These are phyloP conservation scores for Camellia japonica DNA, from an alignment of 148 eudicot species.

Conservation along the genomic window DNA sequence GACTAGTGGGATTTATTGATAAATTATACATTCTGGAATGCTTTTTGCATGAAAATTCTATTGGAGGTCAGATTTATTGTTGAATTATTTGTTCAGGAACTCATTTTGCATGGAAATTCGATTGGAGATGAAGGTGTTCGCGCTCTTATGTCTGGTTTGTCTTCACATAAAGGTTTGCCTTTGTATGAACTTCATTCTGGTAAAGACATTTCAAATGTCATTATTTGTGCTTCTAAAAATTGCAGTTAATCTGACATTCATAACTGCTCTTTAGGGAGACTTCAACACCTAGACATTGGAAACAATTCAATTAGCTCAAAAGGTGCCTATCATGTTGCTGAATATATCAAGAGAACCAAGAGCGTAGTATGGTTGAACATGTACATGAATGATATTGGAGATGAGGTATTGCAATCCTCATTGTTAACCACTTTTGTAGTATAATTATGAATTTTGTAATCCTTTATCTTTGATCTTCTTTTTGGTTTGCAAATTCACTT, in stretches of 20 bases:
- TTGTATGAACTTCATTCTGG: not conserved
- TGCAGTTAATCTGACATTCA: slow-evolving; percentile 8
- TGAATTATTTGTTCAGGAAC: slow-evolving; percentile 51
- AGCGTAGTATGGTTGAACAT: slow-evolving; percentile 69
- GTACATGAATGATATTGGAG: slow-evolving; percentile 89
- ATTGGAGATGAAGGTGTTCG: slow-evolving; percentile 96
- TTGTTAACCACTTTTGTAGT: not conserved
- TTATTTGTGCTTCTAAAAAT: not conserved
- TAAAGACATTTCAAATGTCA: not conserved
- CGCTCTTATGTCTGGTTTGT: slow-evolving; percentile 65
- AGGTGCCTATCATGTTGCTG: slow-evolving; percentile 85
- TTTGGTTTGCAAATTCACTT: too few species aligned
- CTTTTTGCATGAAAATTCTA: slow-evolving; percentile 66
- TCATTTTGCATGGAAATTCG: slow-evolving; percentile 79
- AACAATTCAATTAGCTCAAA: slow-evolving; percentile 75
- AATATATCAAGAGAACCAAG: slow-evolving; percentile 69
- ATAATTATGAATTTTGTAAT: too few species aligned
- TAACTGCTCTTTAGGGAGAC: slow-evolving; percentile 35
- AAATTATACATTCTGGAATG: slow-evolving; percentile 48
- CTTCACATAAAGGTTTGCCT: slow-evolving; percentile 63
- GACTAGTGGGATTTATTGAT: not conserved
- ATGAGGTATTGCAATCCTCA: slow-evolving; percentile 58
- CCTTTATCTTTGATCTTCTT: too few species aligned
- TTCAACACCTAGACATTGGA: slow-evolving; percentile 71
- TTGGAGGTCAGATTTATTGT: slow-evolving; percentile 30